phyloP scores from a whole-genome alignment of 805 yeast genomes.

The Candida xyloterini region DNA sequence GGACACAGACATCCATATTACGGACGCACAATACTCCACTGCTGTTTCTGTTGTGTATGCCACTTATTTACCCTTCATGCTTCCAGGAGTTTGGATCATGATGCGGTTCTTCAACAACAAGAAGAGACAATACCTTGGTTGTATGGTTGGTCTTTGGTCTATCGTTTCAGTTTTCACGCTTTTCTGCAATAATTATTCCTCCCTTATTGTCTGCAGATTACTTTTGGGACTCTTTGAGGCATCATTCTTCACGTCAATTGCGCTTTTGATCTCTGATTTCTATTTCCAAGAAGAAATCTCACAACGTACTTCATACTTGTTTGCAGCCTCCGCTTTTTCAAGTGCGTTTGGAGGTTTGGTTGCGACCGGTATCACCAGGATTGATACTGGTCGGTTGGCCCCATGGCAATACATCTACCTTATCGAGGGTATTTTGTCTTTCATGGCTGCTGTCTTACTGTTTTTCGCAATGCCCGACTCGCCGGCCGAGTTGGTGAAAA shows the following conservation, averaged over 20 bases:
- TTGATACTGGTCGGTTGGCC: constrained; percentile 16
- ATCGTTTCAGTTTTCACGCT: constrained; percentile 40
- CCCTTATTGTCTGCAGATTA: constrained; percentile 39
- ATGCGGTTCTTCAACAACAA: constrained; percentile 37
- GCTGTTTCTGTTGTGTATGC: constrained; percentile 40
- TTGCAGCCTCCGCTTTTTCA: constrained; percentile 18
- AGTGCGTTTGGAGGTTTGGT: constrained; percentile 23
- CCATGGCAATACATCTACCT: constrained; percentile 21
- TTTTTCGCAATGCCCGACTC: constrained; percentile 13
- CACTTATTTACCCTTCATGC: constrained; percentile 42
- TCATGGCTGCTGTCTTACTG: constrained; percentile 7
- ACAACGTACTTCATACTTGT: constrained; percentile 12
- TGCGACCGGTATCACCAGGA: constrained; percentile 19
- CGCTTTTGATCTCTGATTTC: constrained; percentile 17
- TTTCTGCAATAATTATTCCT: constrained; percentile 38
- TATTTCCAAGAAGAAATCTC: constrained; percentile 19
- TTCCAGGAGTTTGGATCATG: constrained; percentile 39
- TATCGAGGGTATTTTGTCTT: constrained; percentile 17
- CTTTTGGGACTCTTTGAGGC: constrained; percentile 41
- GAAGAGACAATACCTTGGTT: constrained; percentile 31
- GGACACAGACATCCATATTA: constrained; percentile 37
- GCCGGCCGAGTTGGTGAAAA: constrained; percentile 7
- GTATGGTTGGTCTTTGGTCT: constrained; percentile 43
- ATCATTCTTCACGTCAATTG: constrained; percentile 34
- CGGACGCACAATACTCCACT: constrained; percentile 40